phyloP scores from a whole-genome alignment of 768 basidiomycete species.

The Termitomyces sp. region DNA sequence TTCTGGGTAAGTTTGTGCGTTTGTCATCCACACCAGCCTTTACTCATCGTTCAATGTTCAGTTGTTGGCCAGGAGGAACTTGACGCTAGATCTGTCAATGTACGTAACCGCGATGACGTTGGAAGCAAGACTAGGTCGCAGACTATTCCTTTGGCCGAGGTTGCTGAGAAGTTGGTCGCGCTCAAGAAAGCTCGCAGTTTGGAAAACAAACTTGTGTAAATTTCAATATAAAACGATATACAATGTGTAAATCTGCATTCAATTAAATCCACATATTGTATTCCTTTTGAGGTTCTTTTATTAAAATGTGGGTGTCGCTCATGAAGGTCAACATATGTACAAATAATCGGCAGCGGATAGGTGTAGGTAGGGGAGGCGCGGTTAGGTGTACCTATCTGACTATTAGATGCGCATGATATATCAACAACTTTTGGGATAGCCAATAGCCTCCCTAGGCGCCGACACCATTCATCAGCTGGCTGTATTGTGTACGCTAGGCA shows the following conservation, averaged over 20 bases:
- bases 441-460: slow-evolving; percentile 3
- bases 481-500: slow-evolving; percentile 32
- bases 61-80: slow-evolving; percentile 95
- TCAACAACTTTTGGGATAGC: neutral
- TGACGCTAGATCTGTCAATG: slow-evolving; percentile 83
- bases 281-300: neutral
- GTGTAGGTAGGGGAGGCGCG: neutral
- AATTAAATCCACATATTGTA: neutral
- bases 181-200: slow-evolving; percentile 55
- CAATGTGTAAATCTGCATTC: neutral
- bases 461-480: slow-evolving; percentile 32
- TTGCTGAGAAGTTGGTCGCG: slow-evolving; percentile 61
- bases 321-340: neutral
- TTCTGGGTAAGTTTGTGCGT: slow-evolving; percentile 65
- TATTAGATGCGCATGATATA: slow-evolving; percentile 2
- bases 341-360: neutral
- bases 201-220: slow-evolving; percentile 27
- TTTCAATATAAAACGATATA: neutral
- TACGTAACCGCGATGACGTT: slow-evolving; percentile 92
- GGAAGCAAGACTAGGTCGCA: slow-evolving; percentile 80
- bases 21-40: neutral
- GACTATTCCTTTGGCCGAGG: slow-evolving; percentile 66
- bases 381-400: slow-evolving; percentile 4
- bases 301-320: slow-evolving; percentile 1
- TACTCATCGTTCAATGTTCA: slow-evolving; percentile 23